Evolutionary conservation across 2,329 filamentous ascomycete genomes (phyloP), one percentile per base, ranked within the genome.

Genomic region (Colletotrichum sp.): DNA sequence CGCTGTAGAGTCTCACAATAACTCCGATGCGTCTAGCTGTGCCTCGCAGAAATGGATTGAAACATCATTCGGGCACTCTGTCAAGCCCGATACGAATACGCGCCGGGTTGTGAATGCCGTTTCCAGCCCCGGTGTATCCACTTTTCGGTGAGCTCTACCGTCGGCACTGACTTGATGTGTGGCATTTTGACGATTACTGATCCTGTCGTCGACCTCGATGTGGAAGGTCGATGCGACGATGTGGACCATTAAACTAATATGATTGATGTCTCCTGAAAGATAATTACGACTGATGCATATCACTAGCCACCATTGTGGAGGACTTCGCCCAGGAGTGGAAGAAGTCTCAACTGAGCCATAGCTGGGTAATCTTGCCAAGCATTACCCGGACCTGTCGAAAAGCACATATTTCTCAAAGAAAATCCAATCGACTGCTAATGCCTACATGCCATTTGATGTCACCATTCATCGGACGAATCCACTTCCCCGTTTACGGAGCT

Each of bases 211-310:
- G n/a, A 52, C 10, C n/a, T 52, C 2, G 44, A 52, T 13, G 0
- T 21, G 0, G n/a, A 52, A 21, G n/a, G 44, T 52, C 44, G 6
- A 52, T 21, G 10, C n/a, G 44, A 52, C 44, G 2, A 44, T 44
- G n/a, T 52, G 44, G 44, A 52, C n/a, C 44, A 3, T 21, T 21
- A 0, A 13, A 21, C 44, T 13, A 24, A 12, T n/a, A 52, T 21
- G n/a, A 13, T 52, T 21, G 44, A 1, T 21, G n/a, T 7, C n/a
- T 0, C 3, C 0, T 18, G 3, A 13, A n/a, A 21, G 44, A 13
- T 52, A 8, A 52, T 52, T 52, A 52, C 44, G 44, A 21, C n/a
- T 52, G 44, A 52, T 52, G 44, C 44, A 52, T 52, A n/a, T 52
- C 1, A 52, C 44, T 13, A 52, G n/a, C 44, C n/a, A 8, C n/a